Conservation (phyloP, 2,329 filamentous ascomycete genomes). For the Chrysosporium queenslandicum region DNA sequence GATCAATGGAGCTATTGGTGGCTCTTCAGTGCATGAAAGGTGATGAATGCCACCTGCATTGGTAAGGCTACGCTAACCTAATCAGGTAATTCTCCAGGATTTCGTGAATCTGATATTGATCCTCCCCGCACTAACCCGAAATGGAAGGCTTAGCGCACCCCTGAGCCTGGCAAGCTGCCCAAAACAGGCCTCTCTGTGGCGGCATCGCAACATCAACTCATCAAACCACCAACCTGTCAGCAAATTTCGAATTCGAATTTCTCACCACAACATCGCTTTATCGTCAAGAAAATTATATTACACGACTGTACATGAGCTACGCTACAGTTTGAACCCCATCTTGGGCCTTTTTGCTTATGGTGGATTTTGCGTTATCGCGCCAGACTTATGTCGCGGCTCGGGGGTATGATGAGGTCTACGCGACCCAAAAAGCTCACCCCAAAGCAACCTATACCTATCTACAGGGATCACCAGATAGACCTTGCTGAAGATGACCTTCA, state of each 20-base stretch:
- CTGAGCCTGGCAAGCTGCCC: conserved; percentile 34
- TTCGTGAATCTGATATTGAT: conserved; percentile 33
- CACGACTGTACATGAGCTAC: conserved; percentile 45
- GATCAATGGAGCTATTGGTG: background rate
- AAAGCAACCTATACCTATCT: conserved; percentile 76
- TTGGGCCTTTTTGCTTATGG: conserved; percentile 43
- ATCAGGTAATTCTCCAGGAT: conserved; percentile 15
- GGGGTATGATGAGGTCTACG: conserved; percentile 39
- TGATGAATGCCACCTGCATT: background rate
- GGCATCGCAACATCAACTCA: conserved; percentile 39
- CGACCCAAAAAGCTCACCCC: conserved; percentile 67
- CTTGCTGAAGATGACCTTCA: conserved; percentile 76
- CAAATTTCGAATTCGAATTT: conserved; percentile 26
- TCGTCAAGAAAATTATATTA: conserved; percentile 48
- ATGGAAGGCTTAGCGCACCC: conserved; percentile 34
- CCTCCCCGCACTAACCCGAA: conserved; percentile 36
- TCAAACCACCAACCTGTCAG: conserved; percentile 29
- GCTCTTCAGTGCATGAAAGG: background rate
- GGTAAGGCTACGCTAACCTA: conserved; percentile 10
- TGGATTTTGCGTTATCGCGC: conserved; percentile 30
- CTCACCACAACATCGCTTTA: conserved; percentile 42
- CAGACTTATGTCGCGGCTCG: conserved; percentile 39
- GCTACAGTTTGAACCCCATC: conserved; percentile 57
- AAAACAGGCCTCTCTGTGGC: conserved; percentile 33
- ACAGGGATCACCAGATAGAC: conserved; percentile 86